A percentile compares a stretch with the other conserved stretches of the same genome.
phyloP scores from a whole-genome alignment of 2,329 filamentous ascomycete species.

The Westerdykella sp. region DNA sequence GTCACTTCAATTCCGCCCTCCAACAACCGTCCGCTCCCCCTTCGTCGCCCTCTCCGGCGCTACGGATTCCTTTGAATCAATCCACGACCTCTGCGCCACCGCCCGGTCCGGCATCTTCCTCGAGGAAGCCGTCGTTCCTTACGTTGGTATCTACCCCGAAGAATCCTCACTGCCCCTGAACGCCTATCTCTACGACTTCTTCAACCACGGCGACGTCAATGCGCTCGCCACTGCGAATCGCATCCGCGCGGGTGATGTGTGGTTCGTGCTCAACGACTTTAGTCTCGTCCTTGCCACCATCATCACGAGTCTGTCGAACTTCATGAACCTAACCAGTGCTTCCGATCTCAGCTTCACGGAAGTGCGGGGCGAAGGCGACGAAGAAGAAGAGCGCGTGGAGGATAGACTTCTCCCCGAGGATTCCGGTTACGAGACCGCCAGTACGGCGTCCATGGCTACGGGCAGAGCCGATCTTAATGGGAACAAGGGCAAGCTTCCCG shows the following conservation, averaged over 20 bases:
- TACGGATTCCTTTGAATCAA: constrained; percentile 56
- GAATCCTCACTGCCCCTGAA: constrained; percentile 53
- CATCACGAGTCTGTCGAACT: constrained; percentile 56
- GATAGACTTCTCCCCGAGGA: constrained; percentile 31
- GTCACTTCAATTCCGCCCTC: constrained; percentile 23
- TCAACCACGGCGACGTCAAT: constrained; percentile 61
- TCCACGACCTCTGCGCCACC: constrained; percentile 61
- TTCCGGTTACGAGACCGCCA: constrained; percentile 21
- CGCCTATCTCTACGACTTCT: constrained; percentile 70
- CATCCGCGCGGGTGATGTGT: constrained; percentile 61
- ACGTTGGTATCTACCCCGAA: constrained; percentile 56
- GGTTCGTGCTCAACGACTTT: constrained; percentile 66
- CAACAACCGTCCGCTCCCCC: constrained; percentile 53
- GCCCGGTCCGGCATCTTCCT: constrained; percentile 65
- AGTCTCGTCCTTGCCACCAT: constrained; percentile 64
- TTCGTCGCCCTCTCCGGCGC: constrained; percentile 68
- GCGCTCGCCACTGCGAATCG: constrained; percentile 59
- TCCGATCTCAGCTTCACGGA: constrained; percentile 48
- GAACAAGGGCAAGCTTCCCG: constrained; percentile 23
- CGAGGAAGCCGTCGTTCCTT: constrained; percentile 66
- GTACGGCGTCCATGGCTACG: constrained; percentile 21
- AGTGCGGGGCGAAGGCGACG: constrained; percentile 47
- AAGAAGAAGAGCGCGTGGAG: constrained; percentile 43
- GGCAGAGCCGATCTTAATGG: constrained; percentile 21
- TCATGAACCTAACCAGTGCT: constrained; percentile 46